Base-by-base conservation (phyloP, 495 filamentous ascomycete genomes). In the Pyronema domesticum region DNA sequence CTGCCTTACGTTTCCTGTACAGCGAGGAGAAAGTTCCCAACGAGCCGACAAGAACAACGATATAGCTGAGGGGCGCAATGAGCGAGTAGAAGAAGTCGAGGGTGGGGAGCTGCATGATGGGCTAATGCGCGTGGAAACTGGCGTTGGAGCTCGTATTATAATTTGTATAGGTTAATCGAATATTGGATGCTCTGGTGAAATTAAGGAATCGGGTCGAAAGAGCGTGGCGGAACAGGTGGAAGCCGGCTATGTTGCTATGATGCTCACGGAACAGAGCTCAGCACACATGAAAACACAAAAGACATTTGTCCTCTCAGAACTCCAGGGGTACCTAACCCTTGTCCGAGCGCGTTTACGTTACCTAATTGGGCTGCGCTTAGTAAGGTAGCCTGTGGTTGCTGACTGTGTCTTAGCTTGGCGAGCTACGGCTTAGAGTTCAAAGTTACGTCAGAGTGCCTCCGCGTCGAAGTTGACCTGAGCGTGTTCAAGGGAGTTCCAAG, bases 1-100 rank as follows among this genome's bases (percentile, higher is more conserved):
- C 83, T 86, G 85, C 79, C 81, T 94, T 93, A 69, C 89, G 81
- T 74, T 89, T 89, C 57, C 89, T 80, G 68, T 96, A 96, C 40
- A 95, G 75, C 37, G 79, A 85, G 19, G 85, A 89, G 71, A 96
- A 98, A 59, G 86, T 93, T 60, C 81, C 80, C 39, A 98, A 74
- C 34, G 87, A 89, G 63, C 88, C 88, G 58, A 86, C 73, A 39
- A 98, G 77, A 51, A 96, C 80, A 54, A 75, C 76, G 51, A 96
- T 77, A 69, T 98, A 98, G 68, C 85, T 80, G 61, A 95, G 37
- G 35, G 63, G 63, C 43, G 60, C 63, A 37, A 65, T 18, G 57
- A 66, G 46, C 33, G 63, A 66, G 42, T 65, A 35, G 44, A 54
- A 30, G 30, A 30, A 30, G 23, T 30, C 23, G 23, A 30, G 2